These are phyloP conservation scores for Forsythia viridissima DNA, from an alignment of 257 asterid species.

Conservation along the genomic window DNA sequence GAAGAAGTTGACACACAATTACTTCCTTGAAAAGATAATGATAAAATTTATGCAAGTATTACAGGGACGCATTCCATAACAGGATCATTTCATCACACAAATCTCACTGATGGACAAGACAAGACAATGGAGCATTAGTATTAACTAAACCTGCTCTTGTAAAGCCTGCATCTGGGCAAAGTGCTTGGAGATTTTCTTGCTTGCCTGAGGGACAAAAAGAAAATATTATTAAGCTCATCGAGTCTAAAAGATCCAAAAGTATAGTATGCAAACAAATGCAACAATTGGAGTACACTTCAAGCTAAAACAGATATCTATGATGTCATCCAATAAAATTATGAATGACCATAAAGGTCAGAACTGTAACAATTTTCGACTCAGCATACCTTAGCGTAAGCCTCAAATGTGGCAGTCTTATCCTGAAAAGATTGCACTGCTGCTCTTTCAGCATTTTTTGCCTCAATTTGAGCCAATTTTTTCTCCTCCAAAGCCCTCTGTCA, in stretches of 20 bases:
- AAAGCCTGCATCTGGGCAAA: constrained; percentile 65
- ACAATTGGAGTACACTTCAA: constrained; percentile 5
- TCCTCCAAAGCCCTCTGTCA: constrained; percentile 71
- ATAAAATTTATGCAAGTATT: background rate
- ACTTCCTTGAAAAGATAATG: background rate
- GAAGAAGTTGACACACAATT: background rate
- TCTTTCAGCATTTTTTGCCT: constrained; percentile 77
- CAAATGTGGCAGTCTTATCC: constrained; percentile 66
- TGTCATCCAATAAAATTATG: constrained; percentile 4
- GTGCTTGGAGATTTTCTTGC: constrained; percentile 76
- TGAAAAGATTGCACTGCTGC: constrained; percentile 65
- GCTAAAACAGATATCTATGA: constrained; percentile 1
- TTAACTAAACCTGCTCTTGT: constrained; percentile 76
- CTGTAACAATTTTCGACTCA: background rate
- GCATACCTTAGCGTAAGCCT: constrained; percentile 74
- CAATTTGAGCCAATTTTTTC: constrained; percentile 55
- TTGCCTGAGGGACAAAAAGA: constrained; percentile 53
- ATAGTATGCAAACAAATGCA: constrained; percentile 12
- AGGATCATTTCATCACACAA: constrained; percentile 2
- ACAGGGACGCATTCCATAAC: background rate
- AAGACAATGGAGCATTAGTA: constrained; percentile 18
- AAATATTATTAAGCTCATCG: constrained; percentile 19
- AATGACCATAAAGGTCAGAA: background rate
- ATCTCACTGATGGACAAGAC: constrained; percentile 12
- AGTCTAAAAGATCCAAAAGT: background rate